Evolutionary conservation across 257 asterid genomes (phyloP).

Genomic region (Forsythia suspensa): DNA sequence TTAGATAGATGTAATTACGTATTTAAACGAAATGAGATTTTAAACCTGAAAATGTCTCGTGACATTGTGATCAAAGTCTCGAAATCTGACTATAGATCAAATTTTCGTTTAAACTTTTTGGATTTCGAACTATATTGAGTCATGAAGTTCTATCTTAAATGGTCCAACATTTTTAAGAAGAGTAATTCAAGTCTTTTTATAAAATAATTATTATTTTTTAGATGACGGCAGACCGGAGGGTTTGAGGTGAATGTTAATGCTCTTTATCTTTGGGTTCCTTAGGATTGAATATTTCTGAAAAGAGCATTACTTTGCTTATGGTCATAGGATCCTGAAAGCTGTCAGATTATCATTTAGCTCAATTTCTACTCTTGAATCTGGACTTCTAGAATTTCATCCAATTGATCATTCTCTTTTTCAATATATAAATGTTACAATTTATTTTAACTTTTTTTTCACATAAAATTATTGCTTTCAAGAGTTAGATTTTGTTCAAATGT

Average conservation of each 20-base stretch:
- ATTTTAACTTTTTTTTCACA: not conserved
- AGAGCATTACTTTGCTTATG: conserved; percentile 31
- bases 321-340: conserved; percentile 25
- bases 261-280: conserved; percentile 21
- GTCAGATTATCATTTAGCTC: conserved; percentile 31
- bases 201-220: not conserved
- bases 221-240: not conserved
- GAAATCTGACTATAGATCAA: too few species aligned
- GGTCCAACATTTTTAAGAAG: not conserved
- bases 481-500: not conserved
- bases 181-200: not conserved
- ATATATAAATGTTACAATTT: not conserved
- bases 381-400: not conserved
- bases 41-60: not conserved
- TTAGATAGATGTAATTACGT: not conserved
- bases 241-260: not conserved
- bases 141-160: not conserved
- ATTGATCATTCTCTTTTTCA: not conserved
- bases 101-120: not conserved
- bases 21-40: too few species aligned
- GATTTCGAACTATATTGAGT: not conserved
- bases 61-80: not conserved
- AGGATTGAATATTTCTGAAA: conserved; percentile 19
- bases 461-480: not conserved
- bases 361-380: conserved; percentile 27